Conservation (phyloP, 768 basidiomycete genomes). For the Kwoniella sp. region DNA sequence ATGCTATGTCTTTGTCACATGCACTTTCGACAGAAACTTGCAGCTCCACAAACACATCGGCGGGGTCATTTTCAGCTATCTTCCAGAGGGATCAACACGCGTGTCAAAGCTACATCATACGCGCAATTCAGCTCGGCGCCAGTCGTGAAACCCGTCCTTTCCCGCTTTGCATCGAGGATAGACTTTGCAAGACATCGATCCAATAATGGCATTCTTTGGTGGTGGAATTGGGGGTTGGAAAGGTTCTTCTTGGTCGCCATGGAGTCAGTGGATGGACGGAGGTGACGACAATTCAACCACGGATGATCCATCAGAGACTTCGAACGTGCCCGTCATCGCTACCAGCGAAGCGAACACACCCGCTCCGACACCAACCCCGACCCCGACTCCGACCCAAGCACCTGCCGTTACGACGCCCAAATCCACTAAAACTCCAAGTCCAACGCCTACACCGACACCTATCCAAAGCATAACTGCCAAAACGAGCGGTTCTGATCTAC, state of each 20-base stretch:
- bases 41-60: too few species aligned
- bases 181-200: not conserved
- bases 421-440: not conserved
- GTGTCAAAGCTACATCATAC: too few species aligned
- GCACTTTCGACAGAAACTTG: too few species aligned
- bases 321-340: not conserved
- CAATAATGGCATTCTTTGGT: slow-evolving; percentile 11
- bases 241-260: slow-evolving; percentile 14
- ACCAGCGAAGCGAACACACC: not conserved
- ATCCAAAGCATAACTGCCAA: not conserved
- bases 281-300: not conserved
- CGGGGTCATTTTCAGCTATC: too few species aligned
- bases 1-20: too few species aligned
- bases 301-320: not conserved
- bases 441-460: not conserved
- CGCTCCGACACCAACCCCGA: not conserved
- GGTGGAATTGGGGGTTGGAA: slow-evolving; percentile 7
- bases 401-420: not conserved
- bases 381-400: slow-evolving; percentile 5
- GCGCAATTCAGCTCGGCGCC: too few species aligned
- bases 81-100: too few species aligned
- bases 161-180: too few species aligned
- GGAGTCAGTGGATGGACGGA: not conserved
- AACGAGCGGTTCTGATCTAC: not conserved
- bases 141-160: too few species aligned